These are phyloP conservation scores for Lotus japonicus DNA, from an alignment of 306 rosid species.

Conservation along the genomic window DNA sequence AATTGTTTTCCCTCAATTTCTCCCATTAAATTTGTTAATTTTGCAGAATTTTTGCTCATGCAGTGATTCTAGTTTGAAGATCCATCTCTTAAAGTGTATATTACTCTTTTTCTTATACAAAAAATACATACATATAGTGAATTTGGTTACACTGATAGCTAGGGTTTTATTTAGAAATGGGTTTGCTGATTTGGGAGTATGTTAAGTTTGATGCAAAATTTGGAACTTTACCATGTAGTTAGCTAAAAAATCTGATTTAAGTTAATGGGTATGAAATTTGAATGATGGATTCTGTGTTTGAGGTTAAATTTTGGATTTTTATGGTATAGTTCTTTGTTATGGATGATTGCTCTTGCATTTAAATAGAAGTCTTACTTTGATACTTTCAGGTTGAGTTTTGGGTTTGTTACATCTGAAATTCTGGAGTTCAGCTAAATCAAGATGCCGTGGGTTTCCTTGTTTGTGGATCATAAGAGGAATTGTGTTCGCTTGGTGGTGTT, in stretches of 20 bases:
- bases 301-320: neutral
- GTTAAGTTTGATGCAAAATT: conserved; percentile 5
- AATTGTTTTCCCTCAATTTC: neutral
- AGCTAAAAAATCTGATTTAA: neutral
- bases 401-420: conserved; percentile 12
- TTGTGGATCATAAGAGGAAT: conserved; percentile 55
- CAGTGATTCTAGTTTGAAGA: conserved; percentile 1
- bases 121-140: neutral
- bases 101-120: neutral
- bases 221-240: conserved; percentile 2
- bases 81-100: neutral
- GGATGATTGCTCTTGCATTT: neutral
- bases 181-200: conserved; percentile 7
- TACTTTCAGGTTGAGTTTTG: conserved; percentile 30
- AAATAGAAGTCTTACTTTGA: conserved; percentile 5
- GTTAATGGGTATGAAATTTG: conserved; percentile 1
- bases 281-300: neutral
- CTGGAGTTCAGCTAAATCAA: conserved; percentile 46
- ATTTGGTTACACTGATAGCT: neutral
- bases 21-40: neutral
- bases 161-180: conserved; percentile 17
- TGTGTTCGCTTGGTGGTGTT: conserved; percentile 90
- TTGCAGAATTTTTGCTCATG: neutral
- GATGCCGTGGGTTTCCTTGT: conserved; percentile 88
- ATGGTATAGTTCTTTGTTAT: neutral